Base-by-base conservation (phyloP, 331 rosid genomes). In the Rosa hybrid region DNA sequence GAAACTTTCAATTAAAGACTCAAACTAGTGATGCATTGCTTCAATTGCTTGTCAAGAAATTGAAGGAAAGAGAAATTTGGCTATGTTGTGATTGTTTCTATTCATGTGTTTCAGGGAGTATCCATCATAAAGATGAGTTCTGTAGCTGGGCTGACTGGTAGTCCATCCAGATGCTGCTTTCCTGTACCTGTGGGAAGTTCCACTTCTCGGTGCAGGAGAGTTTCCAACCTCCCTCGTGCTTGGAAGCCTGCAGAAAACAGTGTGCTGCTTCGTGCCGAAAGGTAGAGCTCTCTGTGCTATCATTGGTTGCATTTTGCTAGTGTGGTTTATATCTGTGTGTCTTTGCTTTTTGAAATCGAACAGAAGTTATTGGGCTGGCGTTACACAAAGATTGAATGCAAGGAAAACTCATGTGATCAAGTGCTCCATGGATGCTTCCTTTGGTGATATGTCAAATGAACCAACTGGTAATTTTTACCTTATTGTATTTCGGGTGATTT, bases 351-450 rank as follows among this genome's bases (percentile, higher is more conserved):
- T 65, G 16, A 51, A 65, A 62, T 75, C 71, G 51, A 30, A 68
- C 89, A 87, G 94, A 81, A 78, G 80, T 78, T 79, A 75, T 77
- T 68, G 81, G 87, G 54, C 34, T 75, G 85, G 86, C 56, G 76
- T 86, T 79, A 30, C 82, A 5, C 81, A 74, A 63, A 81, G 83
- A 71, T 57, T 75, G 81, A 68, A 83, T 74, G 63, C 68, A 4
- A 83, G 49, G 21, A 87, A 48, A 69, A 64, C 80, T 82, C 87
- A 70, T 12, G 67, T 84, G 84, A 82, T 90, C 76, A 91, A 80
- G 88, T 80, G 92, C 82, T 88, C 98, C 48, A 88, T 84, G 92
- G 98, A 94, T 85, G 97, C 97, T 86, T 94, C 97, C 45, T 87
- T 54, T 44, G 92, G 92, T 50, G 94, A 94, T 84, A 85, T 84